Percentiles rank a stretch among this genome's conserved stretches.
Conservation (phyloP, 306 rosid genomes). For the Fragaria iinumae region DNA sequence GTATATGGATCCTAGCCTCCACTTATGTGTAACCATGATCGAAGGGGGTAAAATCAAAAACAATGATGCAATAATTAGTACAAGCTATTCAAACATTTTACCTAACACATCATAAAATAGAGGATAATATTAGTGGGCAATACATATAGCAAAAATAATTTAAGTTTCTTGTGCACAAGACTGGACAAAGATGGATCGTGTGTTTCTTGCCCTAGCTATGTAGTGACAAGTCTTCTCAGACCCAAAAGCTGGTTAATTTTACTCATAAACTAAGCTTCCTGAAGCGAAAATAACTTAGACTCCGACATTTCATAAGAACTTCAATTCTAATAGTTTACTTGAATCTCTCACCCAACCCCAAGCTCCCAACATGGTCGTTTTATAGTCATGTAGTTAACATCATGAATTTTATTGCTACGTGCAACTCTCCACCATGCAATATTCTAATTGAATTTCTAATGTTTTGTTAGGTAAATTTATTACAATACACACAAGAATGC, state of each 20-base stretch:
- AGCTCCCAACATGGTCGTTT: background rate
- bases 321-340: background rate
- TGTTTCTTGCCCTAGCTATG: constrained; percentile 5
- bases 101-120: no score
- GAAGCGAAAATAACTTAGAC: background rate
- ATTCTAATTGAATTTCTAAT: background rate
- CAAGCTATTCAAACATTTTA: background rate
- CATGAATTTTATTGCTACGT: background rate
- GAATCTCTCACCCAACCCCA: background rate
- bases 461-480: no score
- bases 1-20: no score
- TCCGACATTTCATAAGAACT: background rate
- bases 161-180: background rate
- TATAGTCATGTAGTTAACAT: background rate
- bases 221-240: background rate
- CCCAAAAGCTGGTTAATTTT: background rate
- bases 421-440: background rate
- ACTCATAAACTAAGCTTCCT: background rate
- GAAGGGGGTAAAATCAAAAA: background rate
- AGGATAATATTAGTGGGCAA: background rate
- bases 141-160: background rate
- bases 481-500: no score
- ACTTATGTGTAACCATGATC: no score
- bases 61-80: background rate
- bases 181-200: background rate